Evolutionary conservation across 2,329 filamentous ascomycete species (phyloP), one percentile per base, ranked within the genome.

Genomic region (Phialophora chinensis): DNA sequence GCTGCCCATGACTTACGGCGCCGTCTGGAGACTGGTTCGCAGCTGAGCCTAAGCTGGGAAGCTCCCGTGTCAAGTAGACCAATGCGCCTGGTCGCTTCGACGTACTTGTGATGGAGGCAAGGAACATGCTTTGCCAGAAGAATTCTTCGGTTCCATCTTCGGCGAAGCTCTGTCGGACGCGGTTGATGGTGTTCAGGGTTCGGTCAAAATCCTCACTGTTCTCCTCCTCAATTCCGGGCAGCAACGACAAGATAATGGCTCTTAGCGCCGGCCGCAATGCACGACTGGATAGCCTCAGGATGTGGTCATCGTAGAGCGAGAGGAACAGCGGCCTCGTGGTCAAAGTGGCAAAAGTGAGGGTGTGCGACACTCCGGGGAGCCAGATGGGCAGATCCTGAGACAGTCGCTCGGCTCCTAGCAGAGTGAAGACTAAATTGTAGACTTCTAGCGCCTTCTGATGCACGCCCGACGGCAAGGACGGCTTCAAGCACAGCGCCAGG

Each of bases 51-150:
- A 96, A 82, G 72, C 86, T 90, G 23, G 96, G 95, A 33, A 99
- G 81, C 73, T 88, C 88, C 65, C 93, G 89, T 57, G 87, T 84
- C 49, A 99, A 83, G 77, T 96, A 99, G 35, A 93, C 93, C 66
- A 99, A 83, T 47, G 93, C 93, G 29, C 95, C 95, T 70, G 91
- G 88, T 63, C 95, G 88, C 67, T 94, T 86, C 67, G 89, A 93
- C 50, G 92, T 87, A 74, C 93, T 94, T 0, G 95, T 97, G 67
- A 99, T 95, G 20, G 92, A 90, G 10, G 94, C 92, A 20, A 99
- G 82, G 74, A 99, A 98, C 75, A 99, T 90, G 77, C 93, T 97
- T 80, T 99, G 95, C 95, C 95, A 99, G 77, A 98, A 99, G 77
- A 95, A 97, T 70, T 91, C 91, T 71, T 93, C 91, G 10, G 88